These are phyloP conservation scores for Monosporascus sp. DNA, from an alignment of 2,329 filamentous ascomycete genomes.

Conservation along the genomic window DNA sequence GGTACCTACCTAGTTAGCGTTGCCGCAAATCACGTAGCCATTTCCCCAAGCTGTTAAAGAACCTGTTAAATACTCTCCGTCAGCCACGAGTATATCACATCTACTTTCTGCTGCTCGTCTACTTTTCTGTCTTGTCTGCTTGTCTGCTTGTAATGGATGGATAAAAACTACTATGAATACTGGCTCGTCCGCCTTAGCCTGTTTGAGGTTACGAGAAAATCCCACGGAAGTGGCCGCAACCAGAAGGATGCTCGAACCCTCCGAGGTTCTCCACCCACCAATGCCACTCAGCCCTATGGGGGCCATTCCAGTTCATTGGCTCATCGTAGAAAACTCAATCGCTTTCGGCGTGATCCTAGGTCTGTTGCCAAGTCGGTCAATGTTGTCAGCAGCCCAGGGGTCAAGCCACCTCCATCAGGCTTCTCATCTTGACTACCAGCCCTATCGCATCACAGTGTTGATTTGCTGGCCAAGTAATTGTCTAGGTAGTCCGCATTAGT, in stretches of 20 bases:
- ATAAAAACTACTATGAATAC: too few relatives aligned
- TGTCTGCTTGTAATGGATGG: too few relatives aligned
- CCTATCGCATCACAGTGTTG: background rate
- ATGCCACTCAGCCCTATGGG: background rate
- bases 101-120: too few relatives aligned
- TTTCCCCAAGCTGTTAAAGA: too few relatives aligned
- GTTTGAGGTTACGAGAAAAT: too few relatives aligned
- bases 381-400: background rate
- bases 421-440: background rate
- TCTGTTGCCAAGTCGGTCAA: background rate
- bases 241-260: background rate
- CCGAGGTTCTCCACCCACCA: background rate
- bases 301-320: background rate
- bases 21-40: too few relatives aligned
- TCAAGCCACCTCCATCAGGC: background rate
- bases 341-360: background rate
- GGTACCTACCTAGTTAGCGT: too few relatives aligned
- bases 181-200: too few relatives aligned
- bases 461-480: background rate
- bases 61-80: too few relatives aligned
- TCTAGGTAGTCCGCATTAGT: background rate
- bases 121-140: too few relatives aligned
- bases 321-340: background rate
- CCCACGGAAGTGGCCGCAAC: background rate
- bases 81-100: too few relatives aligned